A percentile compares a stretch with the other conserved stretches of the same genome.
Conservation (phyloP, 192 early-diverging fungal species). For the Diversispora epigaea region DNA sequence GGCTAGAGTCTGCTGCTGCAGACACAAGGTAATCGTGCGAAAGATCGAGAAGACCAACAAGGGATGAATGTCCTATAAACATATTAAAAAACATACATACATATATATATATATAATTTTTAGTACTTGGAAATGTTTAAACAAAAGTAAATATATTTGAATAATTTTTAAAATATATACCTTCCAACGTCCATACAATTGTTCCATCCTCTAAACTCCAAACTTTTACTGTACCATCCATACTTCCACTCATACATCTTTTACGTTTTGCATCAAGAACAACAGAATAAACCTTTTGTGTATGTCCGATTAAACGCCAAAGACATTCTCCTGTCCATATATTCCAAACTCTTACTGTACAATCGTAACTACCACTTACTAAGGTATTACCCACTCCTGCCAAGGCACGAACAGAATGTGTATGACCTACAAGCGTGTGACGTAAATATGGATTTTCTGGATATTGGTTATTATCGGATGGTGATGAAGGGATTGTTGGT, state of each 20-base stretch:
- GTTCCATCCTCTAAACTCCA: conserved; percentile 90
- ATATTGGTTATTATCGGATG: conserved; percentile 18
- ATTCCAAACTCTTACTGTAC: conserved; percentile 90
- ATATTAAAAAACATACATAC: neutral
- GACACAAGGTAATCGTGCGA: conserved; percentile 84
- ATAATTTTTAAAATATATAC: conserved; percentile 63
- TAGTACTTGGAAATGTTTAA: no score
- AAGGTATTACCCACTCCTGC: conserved; percentile 84
- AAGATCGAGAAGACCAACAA: conserved; percentile 91
- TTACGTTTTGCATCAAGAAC: conserved; percentile 82
- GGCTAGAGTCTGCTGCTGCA: conserved; percentile 90
- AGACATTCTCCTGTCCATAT: conserved; percentile 65
- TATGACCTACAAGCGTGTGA: conserved; percentile 84
- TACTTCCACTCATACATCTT: conserved; percentile 86
- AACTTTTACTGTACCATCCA: conserved; percentile 91
- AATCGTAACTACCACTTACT: conserved; percentile 92
- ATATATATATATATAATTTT: neutral
- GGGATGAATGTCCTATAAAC: conserved; percentile 77
- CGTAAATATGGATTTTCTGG: conserved; percentile 74
- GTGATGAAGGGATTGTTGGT: conserved; percentile 37
- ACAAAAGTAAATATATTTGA: neutral
- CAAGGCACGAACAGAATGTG: conserved; percentile 88
- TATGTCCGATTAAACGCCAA: conserved; percentile 80
- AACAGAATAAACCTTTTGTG: conserved; percentile 94
- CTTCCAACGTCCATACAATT: conserved; percentile 75